These are phyloP conservation scores for Backusella westeae DNA, from an alignment of 192 early-diverging fungal genomes.

Conservation along the genomic window DNA sequence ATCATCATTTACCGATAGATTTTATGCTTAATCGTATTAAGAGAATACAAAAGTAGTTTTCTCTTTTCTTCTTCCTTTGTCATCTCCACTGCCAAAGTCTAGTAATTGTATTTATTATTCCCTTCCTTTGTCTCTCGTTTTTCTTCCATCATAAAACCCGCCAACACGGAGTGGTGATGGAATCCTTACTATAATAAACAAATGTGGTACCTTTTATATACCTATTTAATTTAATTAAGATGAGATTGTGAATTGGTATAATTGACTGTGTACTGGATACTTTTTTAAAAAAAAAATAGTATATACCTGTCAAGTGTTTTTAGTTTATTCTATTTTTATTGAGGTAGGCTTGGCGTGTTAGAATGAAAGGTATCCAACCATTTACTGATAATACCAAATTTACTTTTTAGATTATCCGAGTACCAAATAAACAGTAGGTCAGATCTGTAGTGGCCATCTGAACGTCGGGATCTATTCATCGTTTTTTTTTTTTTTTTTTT, in stretches of 20 bases:
- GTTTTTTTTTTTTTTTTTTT: no score
- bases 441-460: not conserved
- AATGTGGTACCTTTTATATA: not conserved
- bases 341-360: not conserved
- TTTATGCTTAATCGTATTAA: constrained; percentile 18
- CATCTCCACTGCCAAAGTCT: not conserved
- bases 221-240: not conserved
- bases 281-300: not conserved
- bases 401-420: not conserved
- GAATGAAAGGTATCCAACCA: not conserved
- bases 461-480: not conserved
- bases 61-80: not conserved
- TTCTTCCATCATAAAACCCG: not conserved
- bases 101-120: not conserved
- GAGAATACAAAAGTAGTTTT: not conserved
- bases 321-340: not conserved
- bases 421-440: not conserved
- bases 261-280: no score
- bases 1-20: constrained; percentile 15
- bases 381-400: not conserved
- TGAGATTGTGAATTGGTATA: no score
- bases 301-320: not conserved
- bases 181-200: not conserved
- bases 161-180: not conserved
- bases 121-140: not conserved